Percentiles rank a stretch among this genome's conserved stretches.
phyloP scores from a whole-genome alignment of 257 asterid species.

The Rubia yunnanensis region DNA sequence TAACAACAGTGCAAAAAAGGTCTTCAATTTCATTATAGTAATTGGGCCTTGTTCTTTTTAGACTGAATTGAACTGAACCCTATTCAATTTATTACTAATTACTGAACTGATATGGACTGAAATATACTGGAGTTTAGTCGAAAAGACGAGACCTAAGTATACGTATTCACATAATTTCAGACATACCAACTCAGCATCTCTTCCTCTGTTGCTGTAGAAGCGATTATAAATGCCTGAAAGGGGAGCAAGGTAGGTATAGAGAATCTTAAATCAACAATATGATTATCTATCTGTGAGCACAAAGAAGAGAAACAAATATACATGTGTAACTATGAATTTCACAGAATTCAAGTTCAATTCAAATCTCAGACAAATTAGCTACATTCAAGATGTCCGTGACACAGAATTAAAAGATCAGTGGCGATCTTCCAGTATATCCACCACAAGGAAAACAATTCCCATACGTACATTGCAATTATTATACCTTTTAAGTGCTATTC shows the following conservation, averaged over 20 bases:
- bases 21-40: neutral
- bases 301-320: neutral
- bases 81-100: neutral
- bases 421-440: neutral
- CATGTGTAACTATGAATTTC: neutral
- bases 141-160: neutral
- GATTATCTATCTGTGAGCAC: neutral
- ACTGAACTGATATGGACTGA: neutral
- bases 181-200: slow-evolving; percentile 91
- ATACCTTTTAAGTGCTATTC: neutral
- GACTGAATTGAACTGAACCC: neutral
- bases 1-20: neutral
- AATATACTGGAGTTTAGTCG: neutral
- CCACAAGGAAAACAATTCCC: neutral
- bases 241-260: slow-evolving; percentile 30
- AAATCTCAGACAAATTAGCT: neutral
- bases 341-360: neutral
- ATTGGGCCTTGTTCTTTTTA: too few species aligned
- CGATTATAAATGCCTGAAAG: slow-evolving; percentile 88
- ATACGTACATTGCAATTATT: neutral
- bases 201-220: slow-evolving; percentile 96
- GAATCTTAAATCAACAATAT: neutral
- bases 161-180: neutral
- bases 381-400: neutral
- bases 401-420: neutral